Percentiles rank a stretch among this genome's conserved stretches.
Evolutionary conservation across 805 yeast species (phyloP).

Genomic region (Nakazawaea ishiwadae): DNA sequence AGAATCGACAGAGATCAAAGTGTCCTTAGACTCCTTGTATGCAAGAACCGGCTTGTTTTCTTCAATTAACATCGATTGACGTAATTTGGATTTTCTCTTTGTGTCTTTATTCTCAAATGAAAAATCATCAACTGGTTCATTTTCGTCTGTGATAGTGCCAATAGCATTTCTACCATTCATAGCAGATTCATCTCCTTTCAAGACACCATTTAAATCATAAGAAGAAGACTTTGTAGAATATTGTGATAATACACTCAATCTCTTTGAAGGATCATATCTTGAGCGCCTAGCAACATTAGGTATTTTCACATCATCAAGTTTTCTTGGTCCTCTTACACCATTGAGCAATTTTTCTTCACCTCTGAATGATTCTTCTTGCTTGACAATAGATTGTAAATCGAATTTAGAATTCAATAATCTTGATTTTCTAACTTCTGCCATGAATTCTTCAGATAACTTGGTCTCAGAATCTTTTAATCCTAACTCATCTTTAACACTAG

Average conservation of each 20-base stretch:
- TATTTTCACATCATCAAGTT: constrained; percentile 57
- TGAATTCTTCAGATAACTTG: constrained; percentile 37
- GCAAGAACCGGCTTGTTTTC: constrained; percentile 17
- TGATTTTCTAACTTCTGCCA: constrained; percentile 39
- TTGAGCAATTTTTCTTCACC: constrained; percentile 16
- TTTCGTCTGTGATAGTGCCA: constrained; percentile 6
- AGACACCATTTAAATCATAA: constrained; percentile 46
- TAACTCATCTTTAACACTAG: constrained; percentile 23
- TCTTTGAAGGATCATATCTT: constrained; percentile 57
- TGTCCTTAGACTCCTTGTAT: constrained; percentile 30
- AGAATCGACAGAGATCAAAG: constrained; percentile 35
- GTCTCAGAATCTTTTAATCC: constrained; percentile 14
- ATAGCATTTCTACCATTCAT: constrained; percentile 4
- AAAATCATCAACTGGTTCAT: constrained; percentile 7
- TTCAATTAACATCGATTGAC: constrained; percentile 17
- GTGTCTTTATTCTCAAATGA: constrained; percentile 9
- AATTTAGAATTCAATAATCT: constrained; percentile 38
- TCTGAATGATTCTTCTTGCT: constrained; percentile 19
- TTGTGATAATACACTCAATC: constrained; percentile 67
- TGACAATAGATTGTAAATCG: constrained; percentile 18
- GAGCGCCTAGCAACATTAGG: constrained; percentile 72
- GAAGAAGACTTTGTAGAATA: constrained; percentile 66
- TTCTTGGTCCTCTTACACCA: constrained; percentile 34
- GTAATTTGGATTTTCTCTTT: constrained; percentile 25
- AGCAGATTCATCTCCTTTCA: constrained; percentile 22